Conservation (phyloP, 352 stramenopile genomes). For the Pythium insidiosum region DNA sequence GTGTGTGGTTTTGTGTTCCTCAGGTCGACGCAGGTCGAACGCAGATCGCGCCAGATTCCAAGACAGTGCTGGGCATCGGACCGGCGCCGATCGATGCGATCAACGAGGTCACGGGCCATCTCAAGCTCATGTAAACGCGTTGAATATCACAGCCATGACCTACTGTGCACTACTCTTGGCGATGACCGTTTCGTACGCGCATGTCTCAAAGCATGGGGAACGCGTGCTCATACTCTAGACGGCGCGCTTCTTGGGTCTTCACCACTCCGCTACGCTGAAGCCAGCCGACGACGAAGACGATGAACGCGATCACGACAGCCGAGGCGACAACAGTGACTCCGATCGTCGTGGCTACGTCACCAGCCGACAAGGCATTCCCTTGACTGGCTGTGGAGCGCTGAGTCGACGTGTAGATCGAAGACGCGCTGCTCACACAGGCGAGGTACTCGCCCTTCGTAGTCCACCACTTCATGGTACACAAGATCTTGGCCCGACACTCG, state of each 20-base stretch:
- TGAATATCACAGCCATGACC: no score
- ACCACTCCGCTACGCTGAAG: slow-evolving; percentile 32
- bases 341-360: slow-evolving; percentile 33
- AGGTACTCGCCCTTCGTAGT: slow-evolving; percentile 61
- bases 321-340: slow-evolving; percentile 36
- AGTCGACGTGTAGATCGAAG: no score
- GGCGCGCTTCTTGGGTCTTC: slow-evolving; percentile 20
- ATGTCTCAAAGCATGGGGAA: slow-evolving; percentile 45
- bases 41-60: slow-evolving; percentile 79
- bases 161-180: no score
- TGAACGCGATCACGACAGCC: slow-evolving; percentile 20
- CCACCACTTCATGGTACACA: slow-evolving; percentile 79
- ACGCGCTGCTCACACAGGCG: slow-evolving; percentile 39
- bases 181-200: no score
- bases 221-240: slow-evolving; percentile 34
- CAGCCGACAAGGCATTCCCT: no score
- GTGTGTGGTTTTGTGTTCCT: background rate
- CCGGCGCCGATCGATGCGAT: slow-evolving; percentile 59
- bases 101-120: slow-evolving; percentile 66
- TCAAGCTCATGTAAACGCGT: slow-evolving; percentile 80
- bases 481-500: slow-evolving; percentile 44
- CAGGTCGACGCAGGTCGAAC: slow-evolving; percentile 75
- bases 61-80: slow-evolving; percentile 80
- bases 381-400: no score
- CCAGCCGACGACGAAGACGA: slow-evolving; percentile 22